Conservation (phyloP, 2,329 filamentous ascomycete genomes). For the Furcasterigmium sp. region DNA sequence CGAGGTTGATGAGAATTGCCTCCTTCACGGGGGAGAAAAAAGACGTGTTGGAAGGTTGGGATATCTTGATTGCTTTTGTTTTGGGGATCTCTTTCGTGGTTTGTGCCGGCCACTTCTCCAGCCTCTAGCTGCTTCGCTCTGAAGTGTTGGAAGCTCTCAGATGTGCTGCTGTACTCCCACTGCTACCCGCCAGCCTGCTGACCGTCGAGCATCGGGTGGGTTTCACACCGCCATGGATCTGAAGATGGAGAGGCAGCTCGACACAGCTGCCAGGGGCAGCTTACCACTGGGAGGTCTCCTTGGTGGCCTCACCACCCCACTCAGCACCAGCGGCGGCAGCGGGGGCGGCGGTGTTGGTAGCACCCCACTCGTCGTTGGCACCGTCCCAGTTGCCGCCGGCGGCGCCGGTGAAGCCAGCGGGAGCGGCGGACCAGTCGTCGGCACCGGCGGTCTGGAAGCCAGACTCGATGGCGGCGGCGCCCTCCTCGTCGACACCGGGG, state of each 20-base stretch:
- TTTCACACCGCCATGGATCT: background rate
- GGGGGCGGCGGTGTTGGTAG: constrained; percentile 30
- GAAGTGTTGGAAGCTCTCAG: constrained; percentile 1
- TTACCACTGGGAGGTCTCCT: constrained; percentile 51
- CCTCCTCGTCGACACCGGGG: constrained; percentile 79
- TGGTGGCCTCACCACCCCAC: constrained; percentile 59
- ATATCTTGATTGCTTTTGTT: constrained; percentile 1
- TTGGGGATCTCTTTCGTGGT: constrained; percentile 10
- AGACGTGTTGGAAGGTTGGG: background rate
- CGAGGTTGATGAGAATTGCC: background rate
- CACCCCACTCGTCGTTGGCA: constrained; percentile 58
- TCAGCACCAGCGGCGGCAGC: constrained; percentile 63
- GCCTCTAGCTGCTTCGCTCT: constrained; percentile 11
- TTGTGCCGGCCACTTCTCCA: background rate
- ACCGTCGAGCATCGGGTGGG: background rate
- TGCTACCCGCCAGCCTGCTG: background rate
- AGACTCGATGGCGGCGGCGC: constrained; percentile 69
- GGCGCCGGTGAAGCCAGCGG: constrained; percentile 63
- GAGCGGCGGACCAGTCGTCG: constrained; percentile 78
- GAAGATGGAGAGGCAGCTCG: background rate
- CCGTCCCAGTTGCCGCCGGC: constrained; percentile 51
- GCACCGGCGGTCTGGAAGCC: constrained; percentile 63
- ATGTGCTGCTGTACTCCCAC: constrained; percentile 9
- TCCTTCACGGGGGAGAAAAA: background rate
- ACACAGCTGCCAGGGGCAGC: constrained; percentile 9